phyloP scores from a whole-genome alignment of 192 early-diverging fungal species.

The Piromyces sp. region DNA sequence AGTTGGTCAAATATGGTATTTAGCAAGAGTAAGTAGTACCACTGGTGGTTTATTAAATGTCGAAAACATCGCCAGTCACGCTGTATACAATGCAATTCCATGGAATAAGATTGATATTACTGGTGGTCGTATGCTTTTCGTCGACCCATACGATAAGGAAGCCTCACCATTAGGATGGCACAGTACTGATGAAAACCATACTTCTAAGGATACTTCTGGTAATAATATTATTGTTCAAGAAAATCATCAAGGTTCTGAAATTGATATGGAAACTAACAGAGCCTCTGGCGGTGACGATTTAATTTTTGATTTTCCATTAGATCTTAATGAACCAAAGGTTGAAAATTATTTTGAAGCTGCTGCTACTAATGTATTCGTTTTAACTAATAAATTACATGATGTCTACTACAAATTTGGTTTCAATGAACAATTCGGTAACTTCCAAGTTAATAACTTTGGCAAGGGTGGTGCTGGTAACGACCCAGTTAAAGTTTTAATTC shows the following conservation, averaged over 20 bases:
- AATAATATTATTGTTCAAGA: not conserved
- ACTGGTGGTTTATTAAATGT: not conserved
- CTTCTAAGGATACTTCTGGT: not conserved
- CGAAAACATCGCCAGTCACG: not conserved
- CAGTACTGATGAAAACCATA: not conserved
- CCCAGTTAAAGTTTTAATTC: not conserved
- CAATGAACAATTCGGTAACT: not conserved
- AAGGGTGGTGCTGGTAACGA: not conserved
- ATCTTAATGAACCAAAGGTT: not conserved
- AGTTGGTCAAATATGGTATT: not conserved
- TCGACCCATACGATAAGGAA: not conserved
- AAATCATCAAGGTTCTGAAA: not conserved
- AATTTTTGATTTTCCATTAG: not conserved
- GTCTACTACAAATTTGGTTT: not conserved
- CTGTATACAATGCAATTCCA: not conserved
- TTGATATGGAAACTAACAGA: not conserved
- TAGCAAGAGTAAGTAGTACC: not conserved
- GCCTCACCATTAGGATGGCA: not conserved
- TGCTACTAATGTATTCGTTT: not conserved
- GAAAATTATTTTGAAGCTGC: not conserved
- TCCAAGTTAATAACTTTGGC: not conserved
- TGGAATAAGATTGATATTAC: not conserved
- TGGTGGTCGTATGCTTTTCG: not conserved
- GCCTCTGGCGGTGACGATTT: not conserved
- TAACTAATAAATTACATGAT: not conserved